Evolutionary conservation across 257 asterid species (phyloP).

Genomic region (Przewalskia tangutica): DNA sequence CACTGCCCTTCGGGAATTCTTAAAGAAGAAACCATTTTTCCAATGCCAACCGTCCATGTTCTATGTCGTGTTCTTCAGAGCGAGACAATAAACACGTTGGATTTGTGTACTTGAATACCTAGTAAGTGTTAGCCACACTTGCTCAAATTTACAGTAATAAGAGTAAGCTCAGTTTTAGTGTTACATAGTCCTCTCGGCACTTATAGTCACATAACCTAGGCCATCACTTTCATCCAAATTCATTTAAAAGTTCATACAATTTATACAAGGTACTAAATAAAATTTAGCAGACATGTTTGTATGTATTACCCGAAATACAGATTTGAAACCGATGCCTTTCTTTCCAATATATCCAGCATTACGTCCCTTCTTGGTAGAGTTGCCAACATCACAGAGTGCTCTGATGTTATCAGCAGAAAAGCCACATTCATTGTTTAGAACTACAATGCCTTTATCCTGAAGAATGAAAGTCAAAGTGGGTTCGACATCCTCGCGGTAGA

Average conservation of each 20-base stretch:
- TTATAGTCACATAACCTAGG: not conserved
- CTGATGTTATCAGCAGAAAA: slow-evolving; percentile 68
- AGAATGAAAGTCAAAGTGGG: slow-evolving; percentile 85
- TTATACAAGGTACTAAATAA: not conserved
- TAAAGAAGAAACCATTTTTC: not conserved
- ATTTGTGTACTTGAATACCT: not conserved
- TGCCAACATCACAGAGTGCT: slow-evolving; percentile 97
- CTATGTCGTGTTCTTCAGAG: not conserved
- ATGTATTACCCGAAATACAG: slow-evolving; percentile 84
- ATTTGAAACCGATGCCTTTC: slow-evolving; percentile 99
- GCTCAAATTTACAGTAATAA: not conserved
- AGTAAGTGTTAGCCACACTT: not conserved
- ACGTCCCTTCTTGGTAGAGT: slow-evolving; percentile 66
- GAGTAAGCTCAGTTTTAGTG: not conserved
- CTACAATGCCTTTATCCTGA: slow-evolving; percentile 61
- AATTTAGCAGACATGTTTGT: not conserved
- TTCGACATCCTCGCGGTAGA: slow-evolving; percentile 56
- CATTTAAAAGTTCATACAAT: not conserved
- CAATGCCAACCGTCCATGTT: not conserved
- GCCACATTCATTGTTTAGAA: slow-evolving; percentile 84
- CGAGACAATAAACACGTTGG: not conserved
- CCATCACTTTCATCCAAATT: not conserved
- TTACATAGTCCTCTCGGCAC: not conserved
- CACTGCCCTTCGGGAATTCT: not conserved
- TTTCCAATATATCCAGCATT: slow-evolving; percentile 89